These are phyloP conservation scores for Carex cristatella DNA, from an alignment of 176 grass and related monocot species.

Conservation along the genomic window DNA sequence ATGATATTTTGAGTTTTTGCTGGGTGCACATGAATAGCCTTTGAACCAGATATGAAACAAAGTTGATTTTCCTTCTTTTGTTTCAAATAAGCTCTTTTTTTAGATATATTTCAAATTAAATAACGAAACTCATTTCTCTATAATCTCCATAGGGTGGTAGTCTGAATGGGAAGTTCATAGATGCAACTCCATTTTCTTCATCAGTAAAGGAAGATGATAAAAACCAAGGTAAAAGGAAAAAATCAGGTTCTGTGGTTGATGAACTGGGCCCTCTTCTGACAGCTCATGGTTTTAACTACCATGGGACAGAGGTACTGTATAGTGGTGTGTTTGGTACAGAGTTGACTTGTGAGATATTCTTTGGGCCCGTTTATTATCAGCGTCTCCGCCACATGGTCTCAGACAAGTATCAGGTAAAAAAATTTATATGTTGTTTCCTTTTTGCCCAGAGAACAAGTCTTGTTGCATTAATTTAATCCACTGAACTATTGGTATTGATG, in stretches of 20 bases:
- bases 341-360: constrained; percentile 72
- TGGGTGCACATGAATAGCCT: neutral
- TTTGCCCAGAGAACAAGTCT: neutral
- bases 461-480: neutral
- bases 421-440: neutral
- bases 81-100: neutral
- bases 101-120: constrained; percentile 16
- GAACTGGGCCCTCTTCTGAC: constrained; percentile 75
- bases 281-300: constrained; percentile 78
- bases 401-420: constrained; percentile 86
- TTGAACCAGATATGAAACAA: neutral
- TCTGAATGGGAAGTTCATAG: constrained; percentile 71
- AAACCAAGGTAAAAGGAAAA: constrained; percentile 14
- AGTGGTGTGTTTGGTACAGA: constrained; percentile 85
- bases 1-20: neutral
- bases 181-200: constrained; percentile 84
- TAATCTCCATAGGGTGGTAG: constrained; percentile 61
- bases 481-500: neutral
- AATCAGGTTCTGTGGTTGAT: constrained; percentile 46
- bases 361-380: constrained; percentile 97
- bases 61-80: neutral
- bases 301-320: constrained; percentile 75
- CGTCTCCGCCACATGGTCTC: constrained; percentile 99
- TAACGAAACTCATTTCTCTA: neutral
- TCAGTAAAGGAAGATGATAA: constrained; percentile 38